Evolutionary conservation across 306 rosid genomes (phyloP), one percentile per base, ranked within the genome.

Genomic region (Boehmeria nivea): DNA sequence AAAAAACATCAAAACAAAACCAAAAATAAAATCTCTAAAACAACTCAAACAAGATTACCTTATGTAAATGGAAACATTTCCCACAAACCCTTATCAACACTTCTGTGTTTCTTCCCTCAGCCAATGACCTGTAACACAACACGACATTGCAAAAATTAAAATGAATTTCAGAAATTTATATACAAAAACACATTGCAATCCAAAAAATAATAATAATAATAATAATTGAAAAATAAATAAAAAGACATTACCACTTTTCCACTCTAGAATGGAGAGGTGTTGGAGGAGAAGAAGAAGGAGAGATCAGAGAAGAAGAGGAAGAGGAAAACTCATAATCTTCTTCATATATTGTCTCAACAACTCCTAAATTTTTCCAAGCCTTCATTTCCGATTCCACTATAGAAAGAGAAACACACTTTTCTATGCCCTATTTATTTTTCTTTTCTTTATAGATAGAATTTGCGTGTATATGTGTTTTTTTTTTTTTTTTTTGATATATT

Each of bases 311-410:
- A 53, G 87, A 78, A n/a, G 88, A 64, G n/a, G 86, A 50, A 12
- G 88, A 73, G 16, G 84, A 83, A 37, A 71, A 76, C 20, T 83
- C 86, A 36, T 40, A 73, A 48, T 81, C 91, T 67, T 89, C 95
- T 31, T 89, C 97, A 57, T 86, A 77, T 52, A 89, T 89, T 59
- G 97, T 89, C 15, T 83, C 85, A 36, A 89, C 93, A 8, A 68
- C 51, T 2, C 80, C 81, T 17, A 83, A 69, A 54, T 79, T 77
- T 57, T 76, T 63, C 89, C 85, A 72, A 39, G 54, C 71, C 64
- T 37, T 75, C 85, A 75, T 73, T 45, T 62, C 28, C 26, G 2
- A 27, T 11, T 50, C 7, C 50, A 22, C 54, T 36, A 20, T 26
- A 40, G 15, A 1, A 14, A 11, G 57, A 70, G 34, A 26, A 47